Evolutionary conservation across 192 early-diverging fungal species (phyloP), one percentile per base, ranked within the genome.

Genomic region (Cladochytrium replicatum): DNA sequence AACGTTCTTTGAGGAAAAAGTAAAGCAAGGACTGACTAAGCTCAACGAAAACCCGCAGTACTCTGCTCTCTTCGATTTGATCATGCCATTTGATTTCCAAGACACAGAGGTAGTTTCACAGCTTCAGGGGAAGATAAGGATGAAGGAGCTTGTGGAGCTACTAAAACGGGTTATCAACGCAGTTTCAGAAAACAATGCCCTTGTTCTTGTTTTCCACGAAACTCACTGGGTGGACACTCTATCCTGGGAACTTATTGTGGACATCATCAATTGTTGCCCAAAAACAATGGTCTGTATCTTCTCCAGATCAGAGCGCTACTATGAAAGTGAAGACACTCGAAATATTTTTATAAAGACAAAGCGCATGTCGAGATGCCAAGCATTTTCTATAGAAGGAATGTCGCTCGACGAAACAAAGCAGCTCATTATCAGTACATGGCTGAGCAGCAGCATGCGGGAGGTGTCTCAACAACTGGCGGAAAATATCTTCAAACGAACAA

Each of bases 221-320:
- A 34, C 64, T 6, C 71, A 74, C 30, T 74, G 61, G 61, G 58
- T 72, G 32, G 71, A 74, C 42, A 54, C 44, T 6, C 24, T 51
- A 0, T 72, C 67, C 1, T 72, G 69, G 69, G 70, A 74, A 34
- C 34, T 74, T 1, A 38, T 75, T 3, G 46, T 31, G 37, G 60
- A 74, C 15, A 48, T 74, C 38, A 32, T 52, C 0, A 47, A 32
- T 6, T 26, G 43, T 5, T 75, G 60, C 40, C 42, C 59, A 13
- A 55, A 44, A 31, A 37, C 43, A 4, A 27, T 38, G n/a, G 48
- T 73, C 13, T 49, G 55, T 15, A 55, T 67, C 27, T 74, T 72
- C 57, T 56, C 53, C 8, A 43, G 69, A 27, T 63, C 66, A 4
- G 55, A 60, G n/a, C 23, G 55, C 27, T 41, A 40, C 6, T 63